Evolutionary conservation across 75 land plant genomes (phyloP).

Genomic region (Cunninghamia lanceolata): DNA sequence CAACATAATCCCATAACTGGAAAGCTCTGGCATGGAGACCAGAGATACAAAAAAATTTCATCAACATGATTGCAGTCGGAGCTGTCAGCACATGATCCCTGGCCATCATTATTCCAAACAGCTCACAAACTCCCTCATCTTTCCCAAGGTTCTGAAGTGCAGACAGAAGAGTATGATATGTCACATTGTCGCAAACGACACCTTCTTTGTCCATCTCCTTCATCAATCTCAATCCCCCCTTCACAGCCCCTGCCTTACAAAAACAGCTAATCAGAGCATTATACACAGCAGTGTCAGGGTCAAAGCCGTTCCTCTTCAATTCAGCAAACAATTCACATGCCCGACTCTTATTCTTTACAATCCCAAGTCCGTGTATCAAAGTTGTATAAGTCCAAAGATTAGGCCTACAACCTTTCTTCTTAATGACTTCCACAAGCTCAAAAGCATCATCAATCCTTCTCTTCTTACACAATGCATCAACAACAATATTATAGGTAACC

Average conservation of each 20-base stretch:
- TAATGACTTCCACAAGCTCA: constrained; percentile 50
- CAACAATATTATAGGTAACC: constrained; percentile 52
- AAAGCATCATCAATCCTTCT: constrained; percentile 44
- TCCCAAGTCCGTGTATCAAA: constrained; percentile 66
- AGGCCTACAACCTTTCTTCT: constrained; percentile 18
- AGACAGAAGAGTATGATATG: constrained; percentile 61
- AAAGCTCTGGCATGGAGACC: constrained; percentile 31
- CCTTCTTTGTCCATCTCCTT: constrained; percentile 54
- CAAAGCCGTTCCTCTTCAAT: constrained; percentile 23
- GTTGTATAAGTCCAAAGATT: constrained; percentile 59
- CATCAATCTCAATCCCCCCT: constrained; percentile 45
- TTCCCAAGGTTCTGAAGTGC: constrained; percentile 34
- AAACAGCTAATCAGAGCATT: constrained; percentile 58
- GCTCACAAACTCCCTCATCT: constrained; percentile 33
- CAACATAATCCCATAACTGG: constrained; percentile 48
- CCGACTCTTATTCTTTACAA: constrained; percentile 26
- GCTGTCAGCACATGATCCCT: constrained; percentile 35
- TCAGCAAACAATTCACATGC: constrained; percentile 52
- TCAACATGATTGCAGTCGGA: constrained; percentile 49
- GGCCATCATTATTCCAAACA: constrained; percentile 38
- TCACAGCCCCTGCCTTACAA: constrained; percentile 29
- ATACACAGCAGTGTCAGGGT: constrained; percentile 45
- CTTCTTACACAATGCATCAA: constrained; percentile 67
- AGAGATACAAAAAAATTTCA: constrained; percentile 52
- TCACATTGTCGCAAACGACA: constrained; percentile 50